Percentiles rank a stretch among this genome's conserved stretches.
Evolutionary conservation across 768 basidiomycete genomes (phyloP).

Genomic region (Gelatoporia subvermispora): DNA sequence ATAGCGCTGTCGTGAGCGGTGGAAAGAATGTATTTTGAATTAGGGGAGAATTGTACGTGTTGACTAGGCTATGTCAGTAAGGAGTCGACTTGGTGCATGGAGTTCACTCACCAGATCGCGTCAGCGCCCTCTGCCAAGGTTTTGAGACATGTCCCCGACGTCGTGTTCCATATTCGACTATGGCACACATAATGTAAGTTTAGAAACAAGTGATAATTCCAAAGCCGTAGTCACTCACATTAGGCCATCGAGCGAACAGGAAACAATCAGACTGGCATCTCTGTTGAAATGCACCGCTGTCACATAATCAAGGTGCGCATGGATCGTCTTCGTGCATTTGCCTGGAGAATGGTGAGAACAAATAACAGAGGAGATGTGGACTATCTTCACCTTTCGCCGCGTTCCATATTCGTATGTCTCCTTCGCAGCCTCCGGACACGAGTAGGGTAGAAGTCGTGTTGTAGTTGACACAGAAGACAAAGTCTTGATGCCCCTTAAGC

Average conservation of each 20-base stretch:
- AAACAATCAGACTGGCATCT: constrained; percentile 88
- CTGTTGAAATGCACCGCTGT: constrained; percentile 92
- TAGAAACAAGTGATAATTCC: not conserved
- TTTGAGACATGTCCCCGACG: constrained; percentile 91
- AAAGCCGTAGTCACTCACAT: constrained; percentile 54
- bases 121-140: constrained; percentile 89
- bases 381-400: constrained; percentile 58
- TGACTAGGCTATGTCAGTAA: constrained; percentile 43
- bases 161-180: constrained; percentile 96
- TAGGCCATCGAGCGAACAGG: constrained; percentile 87
- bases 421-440: constrained; percentile 90
- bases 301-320: constrained; percentile 92
- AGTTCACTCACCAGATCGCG: constrained; percentile 68
- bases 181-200: constrained; percentile 1
- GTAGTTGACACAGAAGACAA: constrained; percentile 91
- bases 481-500: constrained; percentile 79
- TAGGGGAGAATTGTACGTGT: constrained; percentile 92
- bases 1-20: constrained; percentile 92
- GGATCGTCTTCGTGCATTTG: constrained; percentile 78
- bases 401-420: constrained; percentile 92
- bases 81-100: not conserved
- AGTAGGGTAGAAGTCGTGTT: constrained; percentile 83
- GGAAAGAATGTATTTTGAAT: constrained; percentile 90
- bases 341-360: constrained; percentile 39
- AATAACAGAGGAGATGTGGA: not conserved